phyloP scores from a whole-genome alignment of 78 protist species.

The Parvularia atlantis region DNA sequence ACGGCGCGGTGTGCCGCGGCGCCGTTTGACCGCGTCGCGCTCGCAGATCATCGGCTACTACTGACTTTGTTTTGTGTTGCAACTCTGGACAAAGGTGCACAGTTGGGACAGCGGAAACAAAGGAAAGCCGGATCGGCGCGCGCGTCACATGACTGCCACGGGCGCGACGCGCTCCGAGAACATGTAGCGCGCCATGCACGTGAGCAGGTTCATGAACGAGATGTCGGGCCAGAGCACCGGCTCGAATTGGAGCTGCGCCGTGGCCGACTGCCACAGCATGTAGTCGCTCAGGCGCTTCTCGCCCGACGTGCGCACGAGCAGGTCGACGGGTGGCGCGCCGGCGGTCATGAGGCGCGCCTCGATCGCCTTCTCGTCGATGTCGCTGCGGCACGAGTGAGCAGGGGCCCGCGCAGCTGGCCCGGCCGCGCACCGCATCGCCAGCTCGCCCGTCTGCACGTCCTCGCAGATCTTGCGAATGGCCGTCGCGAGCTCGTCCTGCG shows the following conservation, averaged over 20 bases:
- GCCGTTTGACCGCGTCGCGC: too few relatives aligned
- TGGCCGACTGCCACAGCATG: constrained; percentile 64
- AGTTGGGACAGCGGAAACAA: too few relatives aligned
- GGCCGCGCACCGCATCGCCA: not conserved
- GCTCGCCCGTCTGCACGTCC: not conserved
- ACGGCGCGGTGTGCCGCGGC: too few relatives aligned
- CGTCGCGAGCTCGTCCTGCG: constrained; percentile 51
- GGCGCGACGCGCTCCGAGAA: too few relatives aligned
- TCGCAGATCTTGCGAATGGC: not conserved
- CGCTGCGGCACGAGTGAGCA: not conserved
- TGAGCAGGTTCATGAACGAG: too few relatives aligned
- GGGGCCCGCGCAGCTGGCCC: not conserved
- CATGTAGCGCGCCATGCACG: too few relatives aligned
- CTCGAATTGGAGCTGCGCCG: not conserved
- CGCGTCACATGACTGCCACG: too few relatives aligned
- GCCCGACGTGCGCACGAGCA: constrained; percentile 80
- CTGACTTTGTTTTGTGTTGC: too few relatives aligned
- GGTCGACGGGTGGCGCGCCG: constrained; percentile 30
- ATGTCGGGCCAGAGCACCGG: constrained; percentile 28
- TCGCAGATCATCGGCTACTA: too few relatives aligned
- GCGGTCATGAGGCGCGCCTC: constrained; percentile 20
- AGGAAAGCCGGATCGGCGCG: too few relatives aligned
- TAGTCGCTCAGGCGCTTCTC: constrained; percentile 78
- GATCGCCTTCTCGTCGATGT: constrained; percentile 14
- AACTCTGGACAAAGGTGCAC: too few relatives aligned